Evolutionary conservation across 2,329 filamentous ascomycete genomes (phyloP), one percentile per base, ranked within the genome.

Genomic region (Gliomastix tumulicola): DNA sequence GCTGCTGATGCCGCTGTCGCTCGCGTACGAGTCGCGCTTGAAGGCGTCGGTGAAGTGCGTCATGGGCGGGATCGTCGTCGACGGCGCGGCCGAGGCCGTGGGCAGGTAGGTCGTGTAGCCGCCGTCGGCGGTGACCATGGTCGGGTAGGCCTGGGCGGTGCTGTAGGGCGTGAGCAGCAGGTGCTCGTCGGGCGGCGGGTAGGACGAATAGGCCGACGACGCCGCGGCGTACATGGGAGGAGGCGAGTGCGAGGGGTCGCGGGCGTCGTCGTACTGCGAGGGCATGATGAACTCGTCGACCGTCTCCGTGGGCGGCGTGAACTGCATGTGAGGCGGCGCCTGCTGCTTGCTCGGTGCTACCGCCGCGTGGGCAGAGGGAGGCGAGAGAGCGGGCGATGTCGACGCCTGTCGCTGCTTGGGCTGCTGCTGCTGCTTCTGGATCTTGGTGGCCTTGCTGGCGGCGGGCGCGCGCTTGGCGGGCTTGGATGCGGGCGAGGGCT

Each of bases 171-270:
- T 57, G 50, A 84, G 73, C 43, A 76, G 63, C 47, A 80, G 19
- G 12, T 30, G 67, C 53, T 80, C 75, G 44, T 85, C 82, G 17
- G 79, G 74, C 30, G 77, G 71, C 12, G 78, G 74, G 52, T 85
- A 84, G n/a, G 76, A 60, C n/a, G n/a, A n/a, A n/a, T n/a, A n/a
- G n/a, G n/a, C n/a, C n/a, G n/a, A n/a, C n/a, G n/a, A n/a, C 37
- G 77, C 71, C 62, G 84, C 84, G n/a, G 52, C 71, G 63, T 84
- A 85, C 35, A 82, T 76, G 38, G 82, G 81, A 36, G 84, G 84
- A 36, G 84, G 84, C 39, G 81, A 84, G 54, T 80, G 75, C 25
- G 82, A 86, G 39, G 81, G 67, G 48, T 84, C 79, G 39, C 83
- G 74, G 36, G 77, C 77, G 54, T 80, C 79, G 54, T 80, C 79